phyloP scores from a whole-genome alignment of 2,329 filamentous ascomycete species.

The Penicillium sp. region DNA sequence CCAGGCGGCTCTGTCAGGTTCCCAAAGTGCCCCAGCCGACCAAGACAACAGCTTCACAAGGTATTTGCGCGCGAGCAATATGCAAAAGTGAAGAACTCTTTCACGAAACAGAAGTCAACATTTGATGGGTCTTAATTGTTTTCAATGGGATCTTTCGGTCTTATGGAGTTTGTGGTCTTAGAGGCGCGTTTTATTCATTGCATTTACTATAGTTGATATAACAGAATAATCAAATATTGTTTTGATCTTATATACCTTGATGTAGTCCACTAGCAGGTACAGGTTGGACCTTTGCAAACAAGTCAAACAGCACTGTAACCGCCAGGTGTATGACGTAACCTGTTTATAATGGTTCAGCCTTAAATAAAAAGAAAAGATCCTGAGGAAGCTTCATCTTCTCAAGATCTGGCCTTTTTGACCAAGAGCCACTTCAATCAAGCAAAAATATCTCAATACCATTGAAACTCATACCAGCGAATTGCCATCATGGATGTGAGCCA shows the following conservation, averaged over 20 bases:
- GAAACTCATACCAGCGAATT: neutral
- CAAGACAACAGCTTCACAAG: constrained; percentile 53
- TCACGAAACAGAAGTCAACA: neutral
- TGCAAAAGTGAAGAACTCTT: constrained; percentile 26
- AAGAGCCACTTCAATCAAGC: neutral
- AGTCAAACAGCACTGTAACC: constrained; percentile 1
- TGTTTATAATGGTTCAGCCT: constrained; percentile 1
- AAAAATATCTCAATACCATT: neutral
- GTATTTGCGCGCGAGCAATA: constrained; percentile 44
- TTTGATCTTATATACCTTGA: neutral
- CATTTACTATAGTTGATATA: constrained; percentile 4
- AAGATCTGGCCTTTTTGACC: neutral
- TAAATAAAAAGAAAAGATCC: neutral
- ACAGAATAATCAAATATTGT: neutral
- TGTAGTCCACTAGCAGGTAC: neutral
- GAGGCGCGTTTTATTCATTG: constrained; percentile 3
- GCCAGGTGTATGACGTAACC: constrained; percentile 8
- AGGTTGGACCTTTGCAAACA: constrained; percentile 3
- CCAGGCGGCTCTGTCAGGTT: constrained; percentile 66
- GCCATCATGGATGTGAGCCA: constrained; percentile 13
- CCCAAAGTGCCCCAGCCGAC: constrained; percentile 36
- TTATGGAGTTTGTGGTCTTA: constrained; percentile 6
- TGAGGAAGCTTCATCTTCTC: neutral
- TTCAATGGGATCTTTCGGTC: neutral
- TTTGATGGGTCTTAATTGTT: constrained; percentile 1